Conservation (phyloP, 257 asterid species). For the Catharanthus roseus region DNA sequence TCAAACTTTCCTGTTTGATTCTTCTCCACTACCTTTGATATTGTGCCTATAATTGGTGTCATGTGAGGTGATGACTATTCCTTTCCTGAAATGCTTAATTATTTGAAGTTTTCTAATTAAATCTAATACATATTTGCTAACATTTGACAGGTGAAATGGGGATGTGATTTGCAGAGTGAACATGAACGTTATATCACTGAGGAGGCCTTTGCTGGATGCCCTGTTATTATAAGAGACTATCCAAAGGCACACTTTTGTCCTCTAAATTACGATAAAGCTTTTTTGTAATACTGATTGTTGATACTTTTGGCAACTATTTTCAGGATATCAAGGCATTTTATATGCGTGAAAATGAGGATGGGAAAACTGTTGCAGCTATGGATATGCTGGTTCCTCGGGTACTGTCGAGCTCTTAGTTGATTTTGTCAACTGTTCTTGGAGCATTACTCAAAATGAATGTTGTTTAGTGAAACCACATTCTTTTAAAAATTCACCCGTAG, state of each 20-base stretch:
- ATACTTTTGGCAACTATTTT: slow-evolving; percentile 19
- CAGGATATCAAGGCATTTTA: slow-evolving; percentile 96
- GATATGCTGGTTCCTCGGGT: slow-evolving; percentile 99
- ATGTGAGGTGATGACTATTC: neutral
- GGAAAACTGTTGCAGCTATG: slow-evolving; percentile 98
- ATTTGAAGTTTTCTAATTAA: neutral
- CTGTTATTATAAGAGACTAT: slow-evolving; percentile 91
- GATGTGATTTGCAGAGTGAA: slow-evolving; percentile 99
- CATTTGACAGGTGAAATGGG: slow-evolving; percentile 78
- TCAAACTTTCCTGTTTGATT: slow-evolving; percentile 6
- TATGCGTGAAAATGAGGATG: slow-evolving; percentile 96
- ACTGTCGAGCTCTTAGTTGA: slow-evolving; percentile 13
- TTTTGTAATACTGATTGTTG: slow-evolving; percentile 15
- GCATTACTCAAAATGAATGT: neutral
- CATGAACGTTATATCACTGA: slow-evolving; percentile 94
- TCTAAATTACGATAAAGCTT: neutral
- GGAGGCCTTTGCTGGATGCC: slow-evolving; percentile 86
- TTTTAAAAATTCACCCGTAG: neutral
- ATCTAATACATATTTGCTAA: slow-evolving; percentile 5
- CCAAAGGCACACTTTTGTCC: slow-evolving; percentile 57
- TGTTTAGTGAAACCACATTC: neutral
- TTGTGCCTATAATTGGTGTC: neutral
- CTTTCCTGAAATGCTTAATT: neutral
- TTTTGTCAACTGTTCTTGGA: neutral
- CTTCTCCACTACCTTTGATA: neutral